Evolutionary conservation across 139 green algal species (phyloP).

Genomic region (Chlamydomonas incerta): DNA sequence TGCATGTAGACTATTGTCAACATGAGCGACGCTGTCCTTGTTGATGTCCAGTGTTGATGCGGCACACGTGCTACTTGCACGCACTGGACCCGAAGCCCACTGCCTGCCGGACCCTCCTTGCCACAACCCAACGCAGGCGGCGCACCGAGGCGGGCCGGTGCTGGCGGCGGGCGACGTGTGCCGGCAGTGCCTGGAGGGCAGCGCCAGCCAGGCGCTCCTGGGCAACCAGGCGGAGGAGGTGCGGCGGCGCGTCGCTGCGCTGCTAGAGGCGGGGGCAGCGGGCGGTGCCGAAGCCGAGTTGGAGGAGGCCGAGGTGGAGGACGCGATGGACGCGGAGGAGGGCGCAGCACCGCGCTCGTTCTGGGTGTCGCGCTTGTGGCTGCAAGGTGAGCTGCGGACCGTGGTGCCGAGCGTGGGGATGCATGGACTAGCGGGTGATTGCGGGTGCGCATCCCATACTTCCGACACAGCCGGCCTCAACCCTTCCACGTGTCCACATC

Average conservation of each 20-base stretch:
- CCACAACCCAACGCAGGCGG: conserved; percentile 2
- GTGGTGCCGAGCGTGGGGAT: too few relatives aligned
- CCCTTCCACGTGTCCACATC: too few relatives aligned
- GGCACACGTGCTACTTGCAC: too few relatives aligned
- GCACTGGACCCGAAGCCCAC: too few relatives aligned
- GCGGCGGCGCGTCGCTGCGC: not conserved
- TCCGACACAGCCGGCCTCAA: too few relatives aligned
- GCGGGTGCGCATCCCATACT: too few relatives aligned
- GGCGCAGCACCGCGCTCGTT: not conserved
- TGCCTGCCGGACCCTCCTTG: not conserved
- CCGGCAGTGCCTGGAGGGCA: not conserved
- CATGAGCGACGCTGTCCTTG: too few relatives aligned
- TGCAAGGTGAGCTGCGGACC: conserved; percentile 10
- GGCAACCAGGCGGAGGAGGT: conserved; percentile 20
- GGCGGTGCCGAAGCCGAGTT: not conserved
- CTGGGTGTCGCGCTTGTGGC: conserved; percentile 25
- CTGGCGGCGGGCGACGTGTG: conserved; percentile 40
- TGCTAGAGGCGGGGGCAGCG: conserved; percentile 1
- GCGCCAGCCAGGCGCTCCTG: conserved; percentile 5
- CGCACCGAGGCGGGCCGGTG: conserved; percentile 47
- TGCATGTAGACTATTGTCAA: too few relatives aligned
- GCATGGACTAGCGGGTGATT: too few relatives aligned
- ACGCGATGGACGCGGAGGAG: not conserved
- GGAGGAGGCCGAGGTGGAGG: not conserved
- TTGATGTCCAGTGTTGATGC: too few relatives aligned